Evolutionary conservation across 2,329 filamentous ascomycete species (phyloP).

Genomic region (Aspergillus sp.): DNA sequence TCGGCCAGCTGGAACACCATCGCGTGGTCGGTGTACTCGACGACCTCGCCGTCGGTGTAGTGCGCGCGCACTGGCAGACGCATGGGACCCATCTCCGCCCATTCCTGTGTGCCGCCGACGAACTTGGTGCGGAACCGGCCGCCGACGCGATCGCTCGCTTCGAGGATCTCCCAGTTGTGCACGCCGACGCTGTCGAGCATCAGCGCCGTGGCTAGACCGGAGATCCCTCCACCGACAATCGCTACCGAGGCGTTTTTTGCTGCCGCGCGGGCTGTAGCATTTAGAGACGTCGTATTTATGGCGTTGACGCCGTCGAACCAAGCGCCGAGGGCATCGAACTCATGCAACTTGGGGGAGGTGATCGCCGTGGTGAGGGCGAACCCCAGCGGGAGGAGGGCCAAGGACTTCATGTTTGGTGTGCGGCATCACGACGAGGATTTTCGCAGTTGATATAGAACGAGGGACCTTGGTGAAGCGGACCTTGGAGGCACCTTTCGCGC

Average conservation of each 20-base stretch:
- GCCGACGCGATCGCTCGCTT: constrained; percentile 42
- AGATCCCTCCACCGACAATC: constrained; percentile 27
- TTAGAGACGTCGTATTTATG: constrained; percentile 5
- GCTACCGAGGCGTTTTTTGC: constrained; percentile 27
- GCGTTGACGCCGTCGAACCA: constrained; percentile 27
- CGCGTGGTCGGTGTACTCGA: constrained; percentile 23
- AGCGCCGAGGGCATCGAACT: constrained; percentile 22
- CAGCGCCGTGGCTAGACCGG: constrained; percentile 46
- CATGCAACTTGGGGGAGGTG: constrained; percentile 9
- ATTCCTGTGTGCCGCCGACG: constrained; percentile 29
- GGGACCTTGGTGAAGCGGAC: neutral
- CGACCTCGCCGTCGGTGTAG: constrained; percentile 20
- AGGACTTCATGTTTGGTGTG: neutral
- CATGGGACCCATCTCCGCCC: constrained; percentile 31
- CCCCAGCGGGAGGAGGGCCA: neutral
- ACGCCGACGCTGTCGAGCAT: constrained; percentile 45
- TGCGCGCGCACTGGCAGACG: constrained; percentile 22
- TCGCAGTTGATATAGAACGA: neutral
- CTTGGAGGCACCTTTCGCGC: too few relatives aligned
- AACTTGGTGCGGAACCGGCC: constrained; percentile 46
- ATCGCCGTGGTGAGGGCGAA: neutral
- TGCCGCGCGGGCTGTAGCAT: neutral
- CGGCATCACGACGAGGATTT: neutral
- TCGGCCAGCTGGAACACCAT: constrained; percentile 25
- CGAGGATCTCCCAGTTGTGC: constrained; percentile 46